Percentiles rank a stretch among this genome's conserved stretches.
phyloP scores from a whole-genome alignment of 2,329 filamentous ascomycete species.

The Xylariaceae sp. region DNA sequence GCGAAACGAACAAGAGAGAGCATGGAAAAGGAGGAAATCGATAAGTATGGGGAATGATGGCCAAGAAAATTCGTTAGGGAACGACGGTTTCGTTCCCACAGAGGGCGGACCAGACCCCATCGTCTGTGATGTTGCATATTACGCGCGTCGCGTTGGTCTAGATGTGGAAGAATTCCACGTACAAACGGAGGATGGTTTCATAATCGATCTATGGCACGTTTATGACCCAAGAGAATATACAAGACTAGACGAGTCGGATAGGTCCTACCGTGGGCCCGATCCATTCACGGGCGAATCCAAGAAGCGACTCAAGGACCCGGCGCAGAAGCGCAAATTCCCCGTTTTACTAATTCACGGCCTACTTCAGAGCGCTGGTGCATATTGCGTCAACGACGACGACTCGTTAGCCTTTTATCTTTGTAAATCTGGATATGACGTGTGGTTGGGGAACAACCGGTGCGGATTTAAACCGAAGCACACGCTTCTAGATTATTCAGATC shows the following conservation, averaged over 20 bases:
- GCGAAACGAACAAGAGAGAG: slow-evolving; percentile 62
- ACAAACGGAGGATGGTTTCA: slow-evolving; percentile 91
- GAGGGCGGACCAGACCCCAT: slow-evolving; percentile 83
- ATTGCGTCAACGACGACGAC: slow-evolving; percentile 87
- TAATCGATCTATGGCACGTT: slow-evolving; percentile 87
- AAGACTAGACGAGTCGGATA: slow-evolving; percentile 54
- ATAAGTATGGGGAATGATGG: slow-evolving; percentile 48
- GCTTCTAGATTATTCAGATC: slow-evolving; percentile 73
- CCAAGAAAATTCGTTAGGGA: slow-evolving; percentile 46
- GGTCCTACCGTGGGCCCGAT: slow-evolving; percentile 62
- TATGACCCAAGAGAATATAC: slow-evolving; percentile 80
- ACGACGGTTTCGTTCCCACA: slow-evolving; percentile 70
- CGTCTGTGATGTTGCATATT: slow-evolving; percentile 80
- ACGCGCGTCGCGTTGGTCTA: slow-evolving; percentile 84
- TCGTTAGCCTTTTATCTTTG: slow-evolving; percentile 90
- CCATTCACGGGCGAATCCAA: slow-evolving; percentile 59
- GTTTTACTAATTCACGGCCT: slow-evolving; percentile 88
- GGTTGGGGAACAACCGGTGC: slow-evolving; percentile 93
- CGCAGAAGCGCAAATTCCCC: slow-evolving; percentile 71
- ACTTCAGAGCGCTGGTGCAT: slow-evolving; percentile 85
- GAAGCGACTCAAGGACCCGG: slow-evolving; percentile 45
- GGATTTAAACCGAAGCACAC: slow-evolving; percentile 81
- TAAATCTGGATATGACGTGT: slow-evolving; percentile 92
- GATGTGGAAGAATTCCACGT: slow-evolving; percentile 84
- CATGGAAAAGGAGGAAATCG: slow-evolving; percentile 63